Evolutionary conservation across 140 eudicot species (phyloP), one percentile per base, ranked within the genome.

Genomic region (Ambrosia hybrid): DNA sequence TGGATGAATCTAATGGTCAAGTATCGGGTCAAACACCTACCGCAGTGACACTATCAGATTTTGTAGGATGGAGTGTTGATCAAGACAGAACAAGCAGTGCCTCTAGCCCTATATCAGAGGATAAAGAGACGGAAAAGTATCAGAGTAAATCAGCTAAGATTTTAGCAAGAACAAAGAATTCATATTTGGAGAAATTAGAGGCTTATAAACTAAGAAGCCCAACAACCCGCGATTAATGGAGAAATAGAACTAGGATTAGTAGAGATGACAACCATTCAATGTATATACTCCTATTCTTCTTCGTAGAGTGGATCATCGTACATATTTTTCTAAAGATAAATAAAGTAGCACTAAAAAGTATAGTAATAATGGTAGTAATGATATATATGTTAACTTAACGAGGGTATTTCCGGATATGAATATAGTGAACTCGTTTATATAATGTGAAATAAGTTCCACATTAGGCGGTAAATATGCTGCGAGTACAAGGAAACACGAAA

Each of bases 151-250:
- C 83, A 8, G 72, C 82, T 16, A 80, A 67, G 56, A 68, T 76
- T 39, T 15, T 61, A 36, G 67, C 82, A 5, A 60, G 76, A 78
- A 80, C 80, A 34, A 85, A 81, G 78, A 89, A 77, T 45, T 89
- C 90, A 0, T 84, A 89, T 71, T 80, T 83, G 55, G 96, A 90
- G 34, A 87, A 81, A 77, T 70, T 89, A 38, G 96, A 83, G 74
- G 52, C 68, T 63, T 72, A 81, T 53, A 77, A 82, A 73, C 63
- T 81, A 76, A 83, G 83, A 81, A 89, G 96, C 83, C 96, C 96
- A 21, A 76, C 83, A 48, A 78, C 84, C 36, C 79, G 78, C 36
- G 81, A 83, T 64, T 86, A 72, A 59, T 30, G 48, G 67, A 64
- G 48, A 41, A 39, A 34, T 34, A 30, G 48, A 76, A 12, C 36